These are phyloP conservation scores for Colletotrichum liriopes DNA, from an alignment of 2,329 filamentous ascomycete species.

Conservation along the genomic window DNA sequence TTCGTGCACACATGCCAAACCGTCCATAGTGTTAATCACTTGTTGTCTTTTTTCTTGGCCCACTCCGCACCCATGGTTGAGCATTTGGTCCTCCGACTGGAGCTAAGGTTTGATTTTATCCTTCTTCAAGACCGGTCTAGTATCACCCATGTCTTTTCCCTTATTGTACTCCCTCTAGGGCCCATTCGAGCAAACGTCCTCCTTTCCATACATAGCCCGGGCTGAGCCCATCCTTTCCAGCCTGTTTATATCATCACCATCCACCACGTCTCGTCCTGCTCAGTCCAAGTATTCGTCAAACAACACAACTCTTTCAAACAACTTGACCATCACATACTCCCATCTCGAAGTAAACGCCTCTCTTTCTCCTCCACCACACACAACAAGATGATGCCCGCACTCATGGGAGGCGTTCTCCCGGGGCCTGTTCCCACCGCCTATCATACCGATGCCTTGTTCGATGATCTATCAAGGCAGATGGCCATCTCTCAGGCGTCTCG, in stretches of 20 bases:
- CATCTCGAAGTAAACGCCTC: neutral
- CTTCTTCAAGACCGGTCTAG: constrained; percentile 52
- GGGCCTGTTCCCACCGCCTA: constrained; percentile 52
- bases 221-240: constrained; percentile 44
- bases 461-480: constrained; percentile 69
- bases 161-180: constrained; percentile 50
- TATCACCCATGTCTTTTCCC: constrained; percentile 51
- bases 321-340: neutral
- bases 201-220: constrained; percentile 49
- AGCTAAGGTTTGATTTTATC: constrained; percentile 54
- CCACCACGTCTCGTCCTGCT: neutral
- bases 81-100: constrained; percentile 53
- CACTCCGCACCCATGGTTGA: constrained; percentile 56
- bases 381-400: constrained; percentile 53
- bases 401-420: constrained; percentile 52
- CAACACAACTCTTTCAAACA: neutral
- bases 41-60: constrained; percentile 51
- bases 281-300: neutral
- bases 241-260: constrained; percentile 36
- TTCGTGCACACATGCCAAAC: constrained; percentile 47
- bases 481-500: constrained; percentile 62
- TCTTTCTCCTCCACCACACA: neutral
- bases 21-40: constrained; percentile 43
- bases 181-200: constrained; percentile 42
- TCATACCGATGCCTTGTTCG: constrained; percentile 61